phyloP scores from a whole-genome alignment of 139 green algal species.

The Micromonas commoda region DNA sequence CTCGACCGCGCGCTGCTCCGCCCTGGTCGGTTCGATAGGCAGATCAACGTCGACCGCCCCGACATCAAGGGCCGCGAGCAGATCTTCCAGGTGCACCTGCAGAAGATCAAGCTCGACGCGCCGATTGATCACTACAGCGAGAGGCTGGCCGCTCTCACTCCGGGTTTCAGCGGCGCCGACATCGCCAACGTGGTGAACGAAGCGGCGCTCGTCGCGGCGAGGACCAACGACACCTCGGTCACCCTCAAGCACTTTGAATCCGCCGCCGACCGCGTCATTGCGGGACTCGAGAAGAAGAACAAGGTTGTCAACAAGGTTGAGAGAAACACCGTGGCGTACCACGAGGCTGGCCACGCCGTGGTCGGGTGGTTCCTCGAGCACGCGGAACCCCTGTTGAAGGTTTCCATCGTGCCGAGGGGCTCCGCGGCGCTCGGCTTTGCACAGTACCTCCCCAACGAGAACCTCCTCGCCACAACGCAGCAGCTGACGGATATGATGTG shows the following conservation, averaged over 20 bases:
- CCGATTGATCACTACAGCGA: slow-evolving; percentile 65
- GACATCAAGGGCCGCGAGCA: slow-evolving; percentile 93
- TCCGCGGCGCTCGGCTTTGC: slow-evolving; percentile 93
- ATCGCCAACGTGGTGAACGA: slow-evolving; percentile 99
- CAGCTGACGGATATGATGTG: slow-evolving; percentile 86
- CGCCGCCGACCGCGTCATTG: slow-evolving; percentile 94
- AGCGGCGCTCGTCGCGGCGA: slow-evolving; percentile 88
- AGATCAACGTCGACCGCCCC: slow-evolving; percentile 90
- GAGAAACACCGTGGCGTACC: slow-evolving; percentile 91
- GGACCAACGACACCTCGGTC: slow-evolving; percentile 48
- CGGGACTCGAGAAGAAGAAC: slow-evolving; percentile 98
- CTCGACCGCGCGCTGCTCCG: slow-evolving; percentile 79
- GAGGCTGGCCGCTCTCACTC: slow-evolving; percentile 90
- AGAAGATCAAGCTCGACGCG: slow-evolving; percentile 39
- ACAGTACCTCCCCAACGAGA: slow-evolving; percentile 98
- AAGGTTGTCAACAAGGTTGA: slow-evolving; percentile 88
- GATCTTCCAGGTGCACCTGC: slow-evolving; percentile 77
- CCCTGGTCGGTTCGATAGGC: slow-evolving; percentile 89
- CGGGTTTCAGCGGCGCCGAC: slow-evolving; percentile 89
- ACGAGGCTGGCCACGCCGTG: slow-evolving; percentile 89
- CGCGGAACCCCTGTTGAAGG: slow-evolving; percentile 96
- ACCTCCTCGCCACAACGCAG: slow-evolving; percentile 89
- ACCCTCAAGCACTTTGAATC: slow-evolving; percentile 86
- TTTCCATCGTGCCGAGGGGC: slow-evolving; percentile 94
- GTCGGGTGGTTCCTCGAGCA: slow-evolving; percentile 96